Conservation (phyloP, 768 basidiomycete genomes). For the Hygrophorus pudorinus region DNA sequence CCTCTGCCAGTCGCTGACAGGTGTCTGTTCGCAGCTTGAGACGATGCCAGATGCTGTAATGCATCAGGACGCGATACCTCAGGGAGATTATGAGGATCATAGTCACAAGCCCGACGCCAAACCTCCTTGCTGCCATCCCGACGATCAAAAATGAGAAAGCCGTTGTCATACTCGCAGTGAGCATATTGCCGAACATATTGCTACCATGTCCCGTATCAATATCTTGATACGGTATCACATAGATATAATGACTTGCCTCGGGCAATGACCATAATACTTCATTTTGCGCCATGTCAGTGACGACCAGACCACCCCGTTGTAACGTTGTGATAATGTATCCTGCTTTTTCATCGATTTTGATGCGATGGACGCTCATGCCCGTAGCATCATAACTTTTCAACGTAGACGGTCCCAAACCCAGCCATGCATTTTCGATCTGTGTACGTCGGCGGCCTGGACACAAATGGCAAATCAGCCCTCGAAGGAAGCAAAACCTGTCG, state of each 20-base stretch:
- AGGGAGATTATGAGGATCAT: constrained; percentile 12
- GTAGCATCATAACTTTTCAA: constrained; percentile 23
- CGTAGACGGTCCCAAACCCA: constrained; percentile 35
- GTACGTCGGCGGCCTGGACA: constrained; percentile 34
- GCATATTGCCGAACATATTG: constrained; percentile 44
- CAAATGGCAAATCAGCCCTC: constrained; percentile 1
- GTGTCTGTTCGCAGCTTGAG: constrained; percentile 5
- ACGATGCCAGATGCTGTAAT: constrained; percentile 12
- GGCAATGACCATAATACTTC: constrained; percentile 55
- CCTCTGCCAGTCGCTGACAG: constrained; percentile 23
- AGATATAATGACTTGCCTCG: constrained; percentile 25
- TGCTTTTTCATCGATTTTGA: constrained; percentile 63
- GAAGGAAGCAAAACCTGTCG: constrained; percentile 1
- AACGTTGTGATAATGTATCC: constrained; percentile 53
- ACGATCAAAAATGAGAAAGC: constrained; percentile 65
- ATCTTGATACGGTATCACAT: neutral
- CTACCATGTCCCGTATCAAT: constrained; percentile 17
- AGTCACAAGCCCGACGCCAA: constrained; percentile 45
- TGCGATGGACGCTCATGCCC: constrained; percentile 46
- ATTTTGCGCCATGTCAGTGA: constrained; percentile 43
- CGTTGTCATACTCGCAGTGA: constrained; percentile 65
- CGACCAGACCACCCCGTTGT: constrained; percentile 43
- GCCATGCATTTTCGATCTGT: constrained; percentile 43
- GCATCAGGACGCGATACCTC: constrained; percentile 23
- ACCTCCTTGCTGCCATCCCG: constrained; percentile 50